Conservation (phyloP, 2,329 filamentous ascomycete genomes). For the Colletotrichum orchidophilum region DNA sequence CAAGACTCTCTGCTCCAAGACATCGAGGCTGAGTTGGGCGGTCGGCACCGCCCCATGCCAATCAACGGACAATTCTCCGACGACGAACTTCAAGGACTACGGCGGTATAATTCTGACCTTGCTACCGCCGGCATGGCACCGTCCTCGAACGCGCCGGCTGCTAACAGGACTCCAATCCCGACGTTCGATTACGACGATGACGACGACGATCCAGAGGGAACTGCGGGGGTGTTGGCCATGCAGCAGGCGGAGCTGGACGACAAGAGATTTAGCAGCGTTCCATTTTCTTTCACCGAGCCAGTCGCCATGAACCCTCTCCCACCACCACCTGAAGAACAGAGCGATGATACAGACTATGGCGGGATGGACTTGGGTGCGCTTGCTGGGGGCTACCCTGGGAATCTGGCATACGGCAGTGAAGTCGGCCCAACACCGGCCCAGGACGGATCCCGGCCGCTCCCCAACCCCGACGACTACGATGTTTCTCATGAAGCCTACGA, state of each 20-base stretch:
- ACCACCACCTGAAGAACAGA: constrained; percentile 61
- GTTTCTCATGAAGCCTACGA: constrained; percentile 48
- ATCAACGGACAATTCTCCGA: constrained; percentile 55
- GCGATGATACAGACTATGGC: constrained; percentile 78
- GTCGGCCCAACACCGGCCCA: constrained; percentile 52
- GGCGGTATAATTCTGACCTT: constrained; percentile 58
- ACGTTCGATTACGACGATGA: constrained; percentile 62
- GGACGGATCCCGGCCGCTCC: constrained; percentile 58
- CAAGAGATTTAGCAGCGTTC: constrained; percentile 64
- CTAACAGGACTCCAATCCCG: constrained; percentile 49
- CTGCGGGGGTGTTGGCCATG: constrained; percentile 85
- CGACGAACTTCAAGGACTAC: constrained; percentile 56
- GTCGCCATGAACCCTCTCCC: constrained; percentile 48
- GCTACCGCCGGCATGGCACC: constrained; percentile 54
- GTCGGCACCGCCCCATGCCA: constrained; percentile 51
- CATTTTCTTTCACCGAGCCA: constrained; percentile 58
- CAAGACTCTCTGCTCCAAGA: constrained; percentile 67
- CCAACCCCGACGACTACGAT: constrained; percentile 50
- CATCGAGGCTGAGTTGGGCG: constrained; percentile 63
- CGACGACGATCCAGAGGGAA: constrained; percentile 89
- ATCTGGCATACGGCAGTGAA: constrained; percentile 60
- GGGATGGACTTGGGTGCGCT: constrained; percentile 78
- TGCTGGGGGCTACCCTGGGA: constrained; percentile 74
- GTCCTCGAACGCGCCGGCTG: constrained; percentile 51
- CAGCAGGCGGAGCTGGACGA: constrained; percentile 84